These are phyloP conservation scores for Cytospora piceae DNA, from an alignment of 2,329 filamentous ascomycete species.

Conservation along the genomic window DNA sequence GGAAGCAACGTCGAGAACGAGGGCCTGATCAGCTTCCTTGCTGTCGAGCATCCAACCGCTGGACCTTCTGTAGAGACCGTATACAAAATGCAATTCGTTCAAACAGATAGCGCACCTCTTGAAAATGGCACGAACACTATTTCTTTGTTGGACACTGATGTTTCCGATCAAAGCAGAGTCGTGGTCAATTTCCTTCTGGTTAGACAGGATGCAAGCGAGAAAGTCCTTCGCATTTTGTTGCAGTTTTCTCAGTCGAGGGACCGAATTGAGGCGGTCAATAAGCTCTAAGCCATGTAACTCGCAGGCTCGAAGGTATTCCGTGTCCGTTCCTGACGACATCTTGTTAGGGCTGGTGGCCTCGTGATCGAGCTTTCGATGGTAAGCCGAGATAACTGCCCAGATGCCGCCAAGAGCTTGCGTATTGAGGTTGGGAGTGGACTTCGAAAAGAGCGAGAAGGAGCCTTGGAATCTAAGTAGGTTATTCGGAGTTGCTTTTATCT, in stretches of 20 bases:
- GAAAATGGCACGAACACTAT: neutral
- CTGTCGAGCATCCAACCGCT: neutral
- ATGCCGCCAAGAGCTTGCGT: too few relatives aligned
- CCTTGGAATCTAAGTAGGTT: too few relatives aligned
- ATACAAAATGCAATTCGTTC: neutral
- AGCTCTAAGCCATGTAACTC: neutral
- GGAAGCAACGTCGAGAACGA: neutral
- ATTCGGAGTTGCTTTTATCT: too few relatives aligned
- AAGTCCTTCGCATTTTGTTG: neutral
- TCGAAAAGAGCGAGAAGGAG: too few relatives aligned
- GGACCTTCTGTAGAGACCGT: neutral
- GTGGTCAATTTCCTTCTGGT: neutral
- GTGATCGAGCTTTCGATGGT: neutral
- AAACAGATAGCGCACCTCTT: neutral
- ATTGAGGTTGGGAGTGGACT: too few relatives aligned
- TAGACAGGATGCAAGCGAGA: neutral
- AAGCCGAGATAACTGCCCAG: neutral
- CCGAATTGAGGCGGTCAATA: neutral
- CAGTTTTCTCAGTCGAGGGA: neutral
- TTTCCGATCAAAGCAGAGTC: neutral
- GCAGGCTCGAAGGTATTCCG: neutral
- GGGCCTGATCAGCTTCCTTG: neutral
- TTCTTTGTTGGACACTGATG: neutral
- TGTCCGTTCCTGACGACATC: neutral
- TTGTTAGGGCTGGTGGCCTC: neutral